Evolutionary conservation across 2,329 filamentous ascomycete genomes (phyloP).

Genomic region (Pyrenochaeta sp.): DNA sequence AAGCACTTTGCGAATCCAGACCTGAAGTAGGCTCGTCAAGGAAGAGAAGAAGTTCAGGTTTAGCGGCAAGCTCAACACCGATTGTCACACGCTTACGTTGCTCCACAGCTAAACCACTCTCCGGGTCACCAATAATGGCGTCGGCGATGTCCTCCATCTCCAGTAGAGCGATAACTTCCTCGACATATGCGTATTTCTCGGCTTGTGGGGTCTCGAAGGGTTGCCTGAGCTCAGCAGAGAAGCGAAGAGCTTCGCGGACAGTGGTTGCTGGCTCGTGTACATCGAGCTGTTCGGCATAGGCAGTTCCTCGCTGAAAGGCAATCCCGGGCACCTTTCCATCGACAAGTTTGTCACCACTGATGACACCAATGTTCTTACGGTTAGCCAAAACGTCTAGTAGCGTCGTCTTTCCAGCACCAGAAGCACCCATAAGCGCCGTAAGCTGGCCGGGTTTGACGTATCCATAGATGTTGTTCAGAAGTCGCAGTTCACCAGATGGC

Average conservation of each 20-base stretch:
- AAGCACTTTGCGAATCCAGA: slow-evolving; percentile 74
- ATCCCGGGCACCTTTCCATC: slow-evolving; percentile 65
- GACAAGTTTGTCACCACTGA: slow-evolving; percentile 68
- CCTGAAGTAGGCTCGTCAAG: slow-evolving; percentile 81
- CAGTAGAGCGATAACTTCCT: slow-evolving; percentile 69
- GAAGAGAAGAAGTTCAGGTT: slow-evolving; percentile 78
- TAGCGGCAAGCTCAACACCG: slow-evolving; percentile 66
- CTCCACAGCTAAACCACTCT: slow-evolving; percentile 68
- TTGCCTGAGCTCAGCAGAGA: slow-evolving; percentile 70
- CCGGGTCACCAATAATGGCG: slow-evolving; percentile 68
- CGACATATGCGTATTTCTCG: slow-evolving; percentile 71
- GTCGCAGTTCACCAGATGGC: slow-evolving; percentile 59
- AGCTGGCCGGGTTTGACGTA: slow-evolving; percentile 65
- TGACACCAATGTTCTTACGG: slow-evolving; percentile 70
- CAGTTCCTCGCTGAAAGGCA: slow-evolving; percentile 69
- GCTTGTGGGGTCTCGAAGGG: slow-evolving; percentile 63
- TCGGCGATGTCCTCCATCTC: slow-evolving; percentile 72
- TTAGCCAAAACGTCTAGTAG: slow-evolving; percentile 77
- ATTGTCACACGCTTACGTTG: slow-evolving; percentile 69
- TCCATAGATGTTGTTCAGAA: slow-evolving; percentile 64
- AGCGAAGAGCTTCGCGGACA: slow-evolving; percentile 71
- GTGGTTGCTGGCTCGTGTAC: slow-evolving; percentile 69
- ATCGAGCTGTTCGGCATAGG: slow-evolving; percentile 71
- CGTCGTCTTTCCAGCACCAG: slow-evolving; percentile 84
- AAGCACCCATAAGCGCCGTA: slow-evolving; percentile 56